Conservation (phyloP, 163 green algal genomes). For the Coccomyxa subellipsoidea region DNA sequence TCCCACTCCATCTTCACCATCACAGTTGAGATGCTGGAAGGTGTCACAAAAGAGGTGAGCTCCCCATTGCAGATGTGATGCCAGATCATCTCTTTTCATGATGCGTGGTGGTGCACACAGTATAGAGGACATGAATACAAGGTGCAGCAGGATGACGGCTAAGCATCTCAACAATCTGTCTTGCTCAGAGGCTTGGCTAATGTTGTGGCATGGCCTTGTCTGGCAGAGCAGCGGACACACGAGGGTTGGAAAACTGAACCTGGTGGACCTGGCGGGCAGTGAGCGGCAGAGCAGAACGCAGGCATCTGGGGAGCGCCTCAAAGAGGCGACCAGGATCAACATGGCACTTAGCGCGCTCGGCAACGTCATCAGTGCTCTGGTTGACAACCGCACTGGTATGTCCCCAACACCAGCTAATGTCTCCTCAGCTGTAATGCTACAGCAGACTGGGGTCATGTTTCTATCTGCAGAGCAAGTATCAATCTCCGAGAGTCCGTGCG, state of each 20-base stretch:
- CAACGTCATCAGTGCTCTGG: conserved; percentile 95
- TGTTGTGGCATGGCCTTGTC: conserved; percentile 70
- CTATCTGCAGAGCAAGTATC: no score
- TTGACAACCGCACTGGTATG: conserved; percentile 36
- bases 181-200: background rate
- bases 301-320: conserved; percentile 25
- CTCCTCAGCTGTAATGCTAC: no score
- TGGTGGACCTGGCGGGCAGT: conserved; percentile 87
- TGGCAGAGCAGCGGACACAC: conserved; percentile 54
- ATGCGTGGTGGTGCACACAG: background rate
- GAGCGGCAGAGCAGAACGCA: conserved; percentile 60
- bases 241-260: conserved; percentile 3
- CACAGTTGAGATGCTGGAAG: background rate
- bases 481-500: no score
- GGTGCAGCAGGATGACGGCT: no score
- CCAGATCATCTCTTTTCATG: background rate
- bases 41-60: background rate
- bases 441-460: no score
- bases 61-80: background rate
- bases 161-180: no score
- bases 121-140: no score
- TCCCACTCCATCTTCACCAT: conserved; percentile 98
- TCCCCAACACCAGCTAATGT: background rate
- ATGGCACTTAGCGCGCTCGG: conserved; percentile 90
- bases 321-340: conserved; percentile 78